phyloP scores from a whole-genome alignment of 306 rosid genomes.

The Sesbania bispinosa region DNA sequence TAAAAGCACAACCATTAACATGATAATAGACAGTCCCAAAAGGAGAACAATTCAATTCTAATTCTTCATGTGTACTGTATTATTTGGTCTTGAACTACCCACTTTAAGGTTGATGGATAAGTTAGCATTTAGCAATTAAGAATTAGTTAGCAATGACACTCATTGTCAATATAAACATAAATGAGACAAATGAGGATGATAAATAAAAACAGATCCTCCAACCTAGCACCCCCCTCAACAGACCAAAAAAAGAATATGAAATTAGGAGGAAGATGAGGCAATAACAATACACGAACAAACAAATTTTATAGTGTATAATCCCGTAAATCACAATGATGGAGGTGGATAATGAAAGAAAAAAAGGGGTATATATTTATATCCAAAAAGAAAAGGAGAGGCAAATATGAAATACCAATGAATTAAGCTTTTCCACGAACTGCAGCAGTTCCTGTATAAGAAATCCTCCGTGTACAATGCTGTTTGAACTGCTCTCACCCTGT shows the following conservation, averaged over 20 bases:
- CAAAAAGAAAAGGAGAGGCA: slow-evolving; percentile 23
- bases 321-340: slow-evolving; percentile 4
- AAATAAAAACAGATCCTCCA: background rate
- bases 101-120: background rate
- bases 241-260: slow-evolving; percentile 3
- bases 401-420: slow-evolving; percentile 31
- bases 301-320: slow-evolving; percentile 6
- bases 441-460: slow-evolving; percentile 42
- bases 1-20: background rate
- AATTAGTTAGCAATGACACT: background rate
- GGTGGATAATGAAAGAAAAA: background rate
- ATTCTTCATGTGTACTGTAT: too few species aligned
- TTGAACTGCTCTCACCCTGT: slow-evolving; percentile 64
- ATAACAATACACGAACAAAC: slow-evolving; percentile 16
- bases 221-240: background rate
- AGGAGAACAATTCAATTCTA: background rate
- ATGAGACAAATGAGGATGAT: background rate
- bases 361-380: background rate
- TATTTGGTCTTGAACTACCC: background rate
- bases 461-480: slow-evolving; percentile 56
- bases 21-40: background rate
- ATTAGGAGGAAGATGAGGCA: background rate
- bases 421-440: slow-evolving; percentile 39
- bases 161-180: slow-evolving; percentile 10
- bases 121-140: background rate